phyloP scores from a whole-genome alignment of 2,329 filamentous ascomycete species.

The Monilinia aucupariae region DNA sequence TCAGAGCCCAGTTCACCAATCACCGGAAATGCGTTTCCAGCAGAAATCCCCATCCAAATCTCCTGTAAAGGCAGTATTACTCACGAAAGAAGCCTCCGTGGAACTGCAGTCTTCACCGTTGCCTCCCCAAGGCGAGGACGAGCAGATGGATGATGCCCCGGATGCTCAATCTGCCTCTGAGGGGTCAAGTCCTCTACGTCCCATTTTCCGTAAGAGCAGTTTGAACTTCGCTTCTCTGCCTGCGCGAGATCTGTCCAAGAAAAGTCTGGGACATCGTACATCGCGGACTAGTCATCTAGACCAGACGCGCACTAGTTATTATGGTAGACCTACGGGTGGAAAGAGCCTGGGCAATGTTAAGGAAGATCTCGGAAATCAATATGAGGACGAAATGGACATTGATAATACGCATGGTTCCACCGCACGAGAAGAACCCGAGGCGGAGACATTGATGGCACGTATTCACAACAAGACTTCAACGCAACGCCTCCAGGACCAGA shows the following conservation, averaged over 20 bases:
- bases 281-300: slow-evolving; percentile 78
- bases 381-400: slow-evolving; percentile 53
- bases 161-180: slow-evolving; percentile 58
- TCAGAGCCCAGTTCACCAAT: slow-evolving; percentile 18
- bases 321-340: slow-evolving; percentile 66
- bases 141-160: slow-evolving; percentile 41
- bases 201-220: slow-evolving; percentile 82
- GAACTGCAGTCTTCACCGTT: slow-evolving; percentile 1
- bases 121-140: slow-evolving; percentile 28
- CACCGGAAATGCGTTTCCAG: slow-evolving; percentile 26
- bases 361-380: slow-evolving; percentile 45
- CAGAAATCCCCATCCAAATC: slow-evolving; percentile 20
- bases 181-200: slow-evolving; percentile 67
- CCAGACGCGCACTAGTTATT: slow-evolving; percentile 64
- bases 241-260: slow-evolving; percentile 81
- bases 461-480: slow-evolving; percentile 86
- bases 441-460: slow-evolving; percentile 42
- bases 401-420: slow-evolving; percentile 39
- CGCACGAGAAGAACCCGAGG: slow-evolving; percentile 39
- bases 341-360: slow-evolving; percentile 57
- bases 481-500: slow-evolving; percentile 85
- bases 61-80: slow-evolving; percentile 14
- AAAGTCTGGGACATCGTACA: slow-evolving; percentile 68
- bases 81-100: slow-evolving; percentile 15
- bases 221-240: slow-evolving; percentile 90